phyloP scores from a whole-genome alignment of 139 green algal genomes.

The Auxenochlorella pyrenoidosa region DNA sequence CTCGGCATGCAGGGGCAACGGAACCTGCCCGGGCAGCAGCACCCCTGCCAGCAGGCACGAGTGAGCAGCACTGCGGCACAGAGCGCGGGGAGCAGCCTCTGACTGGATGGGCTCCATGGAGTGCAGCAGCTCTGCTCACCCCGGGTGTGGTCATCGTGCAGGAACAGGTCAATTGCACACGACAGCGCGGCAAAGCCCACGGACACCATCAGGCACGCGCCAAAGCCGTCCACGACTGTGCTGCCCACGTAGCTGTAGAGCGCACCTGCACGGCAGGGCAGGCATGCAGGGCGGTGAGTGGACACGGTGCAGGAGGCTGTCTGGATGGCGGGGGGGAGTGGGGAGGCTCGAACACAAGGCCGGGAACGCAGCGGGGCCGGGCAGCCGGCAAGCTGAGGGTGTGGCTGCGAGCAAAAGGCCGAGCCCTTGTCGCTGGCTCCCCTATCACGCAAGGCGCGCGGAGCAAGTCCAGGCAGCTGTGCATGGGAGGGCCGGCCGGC shows the following conservation, averaged over 20 bases:
- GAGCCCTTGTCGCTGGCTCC: too few species aligned
- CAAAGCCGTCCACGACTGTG: constrained; percentile 71
- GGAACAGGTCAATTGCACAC: constrained; percentile 46
- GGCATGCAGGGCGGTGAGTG: too few species aligned
- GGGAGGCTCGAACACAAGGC: not conserved
- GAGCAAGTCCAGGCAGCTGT: too few species aligned
- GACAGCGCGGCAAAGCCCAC: constrained; percentile 62
- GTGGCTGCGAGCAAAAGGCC: too few species aligned
- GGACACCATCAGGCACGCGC: constrained; percentile 80
- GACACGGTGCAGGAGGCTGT: too few species aligned
- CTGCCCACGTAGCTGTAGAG: constrained; percentile 80
- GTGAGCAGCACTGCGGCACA: too few species aligned
- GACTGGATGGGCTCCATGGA: too few species aligned
- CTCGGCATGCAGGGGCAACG: not conserved
- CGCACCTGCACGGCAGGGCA: constrained; percentile 27
- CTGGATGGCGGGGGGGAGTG: not conserved
- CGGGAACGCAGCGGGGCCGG: too few species aligned
- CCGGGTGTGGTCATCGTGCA: constrained; percentile 52
- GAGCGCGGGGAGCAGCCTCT: too few species aligned
- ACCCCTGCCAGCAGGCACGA: too few species aligned
- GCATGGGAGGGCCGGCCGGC: not conserved
- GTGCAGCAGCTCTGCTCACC: not conserved
- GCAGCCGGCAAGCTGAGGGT: too few species aligned
- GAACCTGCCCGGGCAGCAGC: not conserved
- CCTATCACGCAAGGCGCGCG: too few species aligned